Conservation (phyloP, 495 filamentous ascomycete genomes). For the Aspergillus nanangensis region DNA sequence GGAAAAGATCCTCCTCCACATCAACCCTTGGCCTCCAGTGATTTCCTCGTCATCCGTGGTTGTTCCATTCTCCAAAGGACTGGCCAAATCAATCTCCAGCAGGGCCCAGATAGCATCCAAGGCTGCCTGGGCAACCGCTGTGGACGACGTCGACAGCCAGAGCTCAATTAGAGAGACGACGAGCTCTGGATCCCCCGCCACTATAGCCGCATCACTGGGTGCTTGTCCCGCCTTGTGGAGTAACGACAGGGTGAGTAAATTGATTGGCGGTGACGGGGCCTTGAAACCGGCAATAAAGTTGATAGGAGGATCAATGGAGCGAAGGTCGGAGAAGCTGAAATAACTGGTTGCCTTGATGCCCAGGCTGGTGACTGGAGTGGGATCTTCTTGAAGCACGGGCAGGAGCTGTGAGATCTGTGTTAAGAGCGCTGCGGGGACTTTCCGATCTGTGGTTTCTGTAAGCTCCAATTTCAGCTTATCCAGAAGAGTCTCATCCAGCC, state of each 20-base stretch:
- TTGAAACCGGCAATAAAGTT: conserved; percentile 49
- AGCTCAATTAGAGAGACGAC: conserved; percentile 57
- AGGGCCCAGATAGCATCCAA: conserved; percentile 63
- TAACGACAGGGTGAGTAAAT: conserved; percentile 64
- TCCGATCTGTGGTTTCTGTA: conserved; percentile 28
- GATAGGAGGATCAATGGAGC: conserved; percentile 40
- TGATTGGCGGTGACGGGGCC: conserved; percentile 60
- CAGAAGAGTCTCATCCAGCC: conserved; percentile 32
- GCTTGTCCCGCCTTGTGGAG: conserved; percentile 64
- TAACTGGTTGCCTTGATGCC: conserved; percentile 31
- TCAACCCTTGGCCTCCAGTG: conserved; percentile 55
- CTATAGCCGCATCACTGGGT: conserved; percentile 60
- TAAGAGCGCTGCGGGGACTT: conserved; percentile 36
- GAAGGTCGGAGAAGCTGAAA: conserved; percentile 42
- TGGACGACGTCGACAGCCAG: conserved; percentile 68
- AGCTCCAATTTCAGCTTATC: conserved; percentile 41
- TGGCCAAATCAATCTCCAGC: conserved; percentile 59
- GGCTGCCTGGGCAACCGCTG: conserved; percentile 70
- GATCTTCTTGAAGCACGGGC: conserved; percentile 46
- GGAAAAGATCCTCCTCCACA: conserved; percentile 70
- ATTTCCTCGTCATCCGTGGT: conserved; percentile 27
- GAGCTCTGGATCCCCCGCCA: conserved; percentile 60
- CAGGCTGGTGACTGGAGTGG: conserved; percentile 43
- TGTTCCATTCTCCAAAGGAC: conserved; percentile 36
- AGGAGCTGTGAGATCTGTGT: conserved; percentile 43